Evolutionary conservation across 139 green algal species (phyloP).

Genomic region (Tetraselmis chui): DNA sequence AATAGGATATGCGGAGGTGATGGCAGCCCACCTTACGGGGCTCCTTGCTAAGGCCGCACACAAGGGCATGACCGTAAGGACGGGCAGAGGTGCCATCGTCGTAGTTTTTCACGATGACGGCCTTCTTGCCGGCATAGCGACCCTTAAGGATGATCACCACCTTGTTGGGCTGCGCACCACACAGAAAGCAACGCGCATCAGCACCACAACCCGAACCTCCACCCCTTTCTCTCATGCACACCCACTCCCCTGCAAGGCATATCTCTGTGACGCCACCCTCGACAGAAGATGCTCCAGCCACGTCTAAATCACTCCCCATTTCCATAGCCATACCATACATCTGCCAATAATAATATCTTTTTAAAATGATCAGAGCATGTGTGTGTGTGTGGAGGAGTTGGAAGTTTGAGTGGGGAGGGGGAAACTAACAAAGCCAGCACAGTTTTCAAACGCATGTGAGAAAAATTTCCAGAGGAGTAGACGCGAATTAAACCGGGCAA

Average conservation of each 20-base stretch:
- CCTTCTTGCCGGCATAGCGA: conserved; percentile 86
- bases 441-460: no score
- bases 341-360: no score
- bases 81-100: conserved; percentile 84
- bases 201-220: neutral
- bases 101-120: conserved; percentile 97
- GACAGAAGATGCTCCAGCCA: neutral
- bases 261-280: neutral
- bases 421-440: no score
- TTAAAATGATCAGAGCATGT: no score
- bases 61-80: conserved; percentile 89
- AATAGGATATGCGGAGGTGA: neutral
- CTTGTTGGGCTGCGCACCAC: conserved; percentile 60
- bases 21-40: conserved; percentile 80
- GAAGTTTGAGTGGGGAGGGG: no score
- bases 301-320: neutral
- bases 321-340: neutral
- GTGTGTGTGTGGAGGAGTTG: no score
- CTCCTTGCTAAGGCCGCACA: conserved; percentile 90
- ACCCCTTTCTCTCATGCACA: neutral
- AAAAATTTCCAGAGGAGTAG: no score
- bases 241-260: neutral
- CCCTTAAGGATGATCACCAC: conserved; percentile 82
- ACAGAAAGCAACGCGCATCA: neutral
- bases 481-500: no score